phyloP scores from a whole-genome alignment of 2,329 filamentous ascomycete genomes.

The Hysterium pulicare region DNA sequence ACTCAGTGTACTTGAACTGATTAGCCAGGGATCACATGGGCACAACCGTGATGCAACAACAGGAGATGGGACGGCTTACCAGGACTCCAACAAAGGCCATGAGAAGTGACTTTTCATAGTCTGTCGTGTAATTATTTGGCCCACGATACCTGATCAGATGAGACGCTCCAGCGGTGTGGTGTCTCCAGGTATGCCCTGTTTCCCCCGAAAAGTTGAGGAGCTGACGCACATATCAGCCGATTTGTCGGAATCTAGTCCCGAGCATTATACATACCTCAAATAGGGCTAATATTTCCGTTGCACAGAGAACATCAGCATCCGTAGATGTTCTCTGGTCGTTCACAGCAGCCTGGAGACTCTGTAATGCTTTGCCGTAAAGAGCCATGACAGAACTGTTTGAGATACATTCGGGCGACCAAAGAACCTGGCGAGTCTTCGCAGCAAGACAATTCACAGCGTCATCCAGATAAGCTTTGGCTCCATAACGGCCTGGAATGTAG shows the following conservation, averaged over 20 bases:
- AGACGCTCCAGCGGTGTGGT: neutral
- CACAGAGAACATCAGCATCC: neutral
- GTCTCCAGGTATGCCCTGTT: neutral
- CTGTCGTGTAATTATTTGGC: neutral
- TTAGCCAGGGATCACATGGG: too few species aligned
- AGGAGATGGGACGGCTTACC: neutral
- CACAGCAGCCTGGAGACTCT: neutral
- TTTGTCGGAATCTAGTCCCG: neutral
- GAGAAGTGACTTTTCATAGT: conserved; percentile 1
- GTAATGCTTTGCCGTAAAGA: neutral
- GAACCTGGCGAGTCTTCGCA: neutral
- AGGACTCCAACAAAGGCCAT: neutral
- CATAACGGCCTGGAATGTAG: neutral
- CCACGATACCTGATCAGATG: neutral
- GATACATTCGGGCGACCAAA: neutral
- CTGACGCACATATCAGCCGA: neutral
- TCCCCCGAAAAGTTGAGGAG: neutral
- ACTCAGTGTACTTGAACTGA: conserved; percentile 1
- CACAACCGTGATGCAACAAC: too few species aligned
- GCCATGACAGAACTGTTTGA: neutral
- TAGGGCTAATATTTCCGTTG: neutral
- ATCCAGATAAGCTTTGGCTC: neutral
- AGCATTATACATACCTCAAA: neutral
- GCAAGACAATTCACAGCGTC: neutral
- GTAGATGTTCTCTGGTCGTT: neutral